phyloP scores from a whole-genome alignment of 805 yeast genomes.

The Suhomyces xylopsoci region DNA sequence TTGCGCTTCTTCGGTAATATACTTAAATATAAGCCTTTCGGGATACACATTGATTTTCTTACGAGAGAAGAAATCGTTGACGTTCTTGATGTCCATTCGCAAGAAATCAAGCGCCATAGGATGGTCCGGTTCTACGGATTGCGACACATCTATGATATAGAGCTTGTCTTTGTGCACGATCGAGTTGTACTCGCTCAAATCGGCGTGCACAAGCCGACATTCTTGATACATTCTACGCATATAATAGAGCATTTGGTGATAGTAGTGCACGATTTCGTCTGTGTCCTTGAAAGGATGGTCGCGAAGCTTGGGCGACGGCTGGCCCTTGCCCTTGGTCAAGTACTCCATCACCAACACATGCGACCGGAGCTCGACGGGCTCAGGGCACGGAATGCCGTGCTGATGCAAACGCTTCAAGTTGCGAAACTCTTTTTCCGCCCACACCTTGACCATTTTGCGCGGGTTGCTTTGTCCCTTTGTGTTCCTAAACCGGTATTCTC shows the following conservation, averaged over 20 bases:
- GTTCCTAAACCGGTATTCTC: conserved; percentile 89
- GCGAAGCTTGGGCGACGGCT: conserved; percentile 85
- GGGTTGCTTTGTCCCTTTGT: conserved; percentile 87
- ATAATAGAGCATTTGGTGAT: conserved; percentile 75
- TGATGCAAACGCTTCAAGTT: conserved; percentile 78
- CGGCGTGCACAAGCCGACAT: conserved; percentile 94
- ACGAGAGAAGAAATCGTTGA: conserved; percentile 79
- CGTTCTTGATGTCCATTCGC: conserved; percentile 96
- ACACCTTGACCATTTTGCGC: conserved; percentile 92
- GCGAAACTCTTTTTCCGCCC: conserved; percentile 98
- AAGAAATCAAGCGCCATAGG: conserved; percentile 94
- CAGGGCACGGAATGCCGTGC: conserved; percentile 88
- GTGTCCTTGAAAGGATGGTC: conserved; percentile 74
- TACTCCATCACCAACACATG: conserved; percentile 96
- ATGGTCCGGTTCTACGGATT: conserved; percentile 96
- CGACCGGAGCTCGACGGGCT: conserved; percentile 81
- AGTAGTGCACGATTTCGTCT: conserved; percentile 63
- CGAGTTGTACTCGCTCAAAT: conserved; percentile 89
- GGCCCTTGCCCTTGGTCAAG: conserved; percentile 72
- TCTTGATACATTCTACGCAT: conserved; percentile 85
- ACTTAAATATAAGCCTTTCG: conserved; percentile 78
- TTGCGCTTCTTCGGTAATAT: conserved; percentile 53
- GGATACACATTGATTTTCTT: conserved; percentile 73
- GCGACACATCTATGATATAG: conserved; percentile 94
- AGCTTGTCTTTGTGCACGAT: conserved; percentile 77